Evolutionary conservation across 805 yeast species (phyloP), one percentile per base, ranked within the genome.

Genomic region (Tetrapisispora nanseiensis): DNA sequence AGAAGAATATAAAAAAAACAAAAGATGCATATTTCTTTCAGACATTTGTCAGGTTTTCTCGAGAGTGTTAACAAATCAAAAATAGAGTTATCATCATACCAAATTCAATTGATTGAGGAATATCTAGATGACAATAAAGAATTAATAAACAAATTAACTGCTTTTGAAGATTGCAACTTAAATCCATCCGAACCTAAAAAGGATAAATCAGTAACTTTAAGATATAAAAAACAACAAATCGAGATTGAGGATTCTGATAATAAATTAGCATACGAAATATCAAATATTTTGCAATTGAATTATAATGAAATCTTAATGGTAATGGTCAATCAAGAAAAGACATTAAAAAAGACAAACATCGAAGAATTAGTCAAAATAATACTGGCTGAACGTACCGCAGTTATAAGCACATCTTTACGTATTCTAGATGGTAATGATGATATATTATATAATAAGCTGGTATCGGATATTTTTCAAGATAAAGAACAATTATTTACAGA

Each of bases 351-450:
- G 15, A 39, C 56, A 8, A 55, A 63, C 18, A 27, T 39, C 4
- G 9, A 12, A 3, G 32, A 33, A 11, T 35, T 40, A 19, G 21
- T 24, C 12, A n/a, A 19, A 19, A 57, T 56, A n/a, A 61, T 74
- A 1, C 57, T 76, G 43, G 59, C 68, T 43, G 86, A 80, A 51
- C 69, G 82, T 52, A 62, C 77, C 46, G 56, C 66, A 1, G 59
- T 76, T 0, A 51, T 77, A n/a, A 65, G 68, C 32, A 57, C 74
- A 3, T 63, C 69, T 1, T 52, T 66, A 20, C 37, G 45, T n/a
- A 27, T 66, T 3, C 35, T 65, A 3, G 56, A 54, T 15, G 50
- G 56, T 35, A 42, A 51, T 1, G 44, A 56, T 6, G 55, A 61
- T 6, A 45, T 48, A 0, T 26, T 63, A 6, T 51, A 48, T 6